phyloP scores from a whole-genome alignment of 495 filamentous ascomycete species.

The Trichoderma orchidacearum region DNA sequence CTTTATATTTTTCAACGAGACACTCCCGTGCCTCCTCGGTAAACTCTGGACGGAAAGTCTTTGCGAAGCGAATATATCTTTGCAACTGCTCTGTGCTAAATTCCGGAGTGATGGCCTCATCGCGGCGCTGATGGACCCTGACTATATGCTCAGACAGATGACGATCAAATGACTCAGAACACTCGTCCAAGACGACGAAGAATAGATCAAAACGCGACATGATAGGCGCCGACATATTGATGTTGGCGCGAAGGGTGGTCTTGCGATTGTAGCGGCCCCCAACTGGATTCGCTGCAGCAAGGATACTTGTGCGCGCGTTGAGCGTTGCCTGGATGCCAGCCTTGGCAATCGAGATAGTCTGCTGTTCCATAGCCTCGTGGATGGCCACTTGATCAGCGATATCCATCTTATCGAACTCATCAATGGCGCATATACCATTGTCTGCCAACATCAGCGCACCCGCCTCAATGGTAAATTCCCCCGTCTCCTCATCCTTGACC shows the following conservation, averaged over 20 bases:
- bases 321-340: slow-evolving; percentile 97
- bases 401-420: slow-evolving; percentile 99
- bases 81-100: slow-evolving; percentile 95
- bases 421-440: slow-evolving; percentile 94
- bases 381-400: slow-evolving; percentile 95
- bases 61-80: slow-evolving; percentile 91
- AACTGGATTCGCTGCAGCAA: slow-evolving; percentile 93
- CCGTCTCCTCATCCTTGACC: slow-evolving; percentile 95
- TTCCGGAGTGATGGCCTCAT: slow-evolving; percentile 80
- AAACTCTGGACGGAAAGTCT: slow-evolving; percentile 90
- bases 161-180: slow-evolving; percentile 81
- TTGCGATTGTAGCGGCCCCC: slow-evolving; percentile 95
- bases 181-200: slow-evolving; percentile 96
- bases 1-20: slow-evolving; percentile 90
- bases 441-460: slow-evolving; percentile 97
- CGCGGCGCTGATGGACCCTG: slow-evolving; percentile 79
- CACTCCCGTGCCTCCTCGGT: slow-evolving; percentile 70
- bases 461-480: slow-evolving; percentile 97
- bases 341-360: slow-evolving; percentile 98
- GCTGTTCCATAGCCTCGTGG: slow-evolving; percentile 99
- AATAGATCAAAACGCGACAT: slow-evolving; percentile 99
- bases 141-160: slow-evolving; percentile 92
- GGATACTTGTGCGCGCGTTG: slow-evolving; percentile 87
- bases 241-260: slow-evolving; percentile 79
- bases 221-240: slow-evolving; percentile 97